Base-by-base conservation (phyloP, 116 monocot genomes). In the Phalaenopsis hybrid region DNA sequence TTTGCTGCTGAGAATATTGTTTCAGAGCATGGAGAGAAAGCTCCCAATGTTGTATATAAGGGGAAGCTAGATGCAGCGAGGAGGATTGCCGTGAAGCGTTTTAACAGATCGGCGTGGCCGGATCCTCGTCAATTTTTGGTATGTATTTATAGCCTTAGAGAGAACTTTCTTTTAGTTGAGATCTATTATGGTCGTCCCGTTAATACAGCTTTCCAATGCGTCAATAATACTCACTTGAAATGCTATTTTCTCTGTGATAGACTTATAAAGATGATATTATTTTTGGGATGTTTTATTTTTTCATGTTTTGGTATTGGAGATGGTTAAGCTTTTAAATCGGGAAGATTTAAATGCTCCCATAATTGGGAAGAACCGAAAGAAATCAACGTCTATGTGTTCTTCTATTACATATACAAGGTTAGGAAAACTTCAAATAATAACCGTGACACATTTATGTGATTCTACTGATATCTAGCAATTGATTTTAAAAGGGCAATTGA, bases 11-110 rank as follows among this genome's bases (percentile, higher is more conserved):
- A 94, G 43, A 82, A 94, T 68, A 94, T 97, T 76, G 97, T 94
- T 1, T 97, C 97, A 16, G 97, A 97, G 89, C 91, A 94, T 67
- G 94, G 97, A 25, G 97, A 97, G 86, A 97, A 93, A 83, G 94
- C 97, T 16, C 97, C 94, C 31, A 97, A 97, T 76, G 93, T 93
- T 45, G 97, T 97, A 11, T 97, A 94, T 85, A 83, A 81, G 43
- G 97, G 94, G 18, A 86, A 91, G 69, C 88, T 97, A 44, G 92
- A 92, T 17, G 90, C 84, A n/a, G 87, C 86, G 44, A 83, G 85
- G 8, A 51, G 94, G 44, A 87, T 97, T 51, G 97, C 97, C 46
- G 86, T 97, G 18, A 97, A 97, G 88, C 85, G 94, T n/a, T 97
- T 97, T 81, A 92, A 94, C 55, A 88, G 80, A 81, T 91, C 86